Conservation (phyloP, 1,139 yeast genomes). For the Scheffersomyces illinoinensis region DNA sequence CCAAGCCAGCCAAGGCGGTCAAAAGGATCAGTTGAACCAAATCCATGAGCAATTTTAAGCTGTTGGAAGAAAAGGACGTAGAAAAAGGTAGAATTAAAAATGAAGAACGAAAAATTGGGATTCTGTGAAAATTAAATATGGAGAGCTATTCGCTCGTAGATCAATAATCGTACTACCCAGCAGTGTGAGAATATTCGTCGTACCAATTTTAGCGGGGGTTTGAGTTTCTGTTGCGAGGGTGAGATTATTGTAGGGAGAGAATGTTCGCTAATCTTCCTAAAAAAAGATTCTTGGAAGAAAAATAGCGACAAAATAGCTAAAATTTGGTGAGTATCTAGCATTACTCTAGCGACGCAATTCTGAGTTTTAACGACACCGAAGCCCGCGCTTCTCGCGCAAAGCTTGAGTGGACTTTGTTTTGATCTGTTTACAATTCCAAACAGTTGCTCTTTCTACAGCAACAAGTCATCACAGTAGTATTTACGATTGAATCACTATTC, state of each 20-base stretch:
- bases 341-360: no score
- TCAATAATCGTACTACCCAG: background rate
- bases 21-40: conserved; percentile 16
- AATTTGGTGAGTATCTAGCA: no score
- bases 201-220: background rate
- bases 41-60: conserved; percentile 15
- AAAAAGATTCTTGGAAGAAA: background rate
- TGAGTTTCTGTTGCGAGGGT: background rate
- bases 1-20: conserved; percentile 19
- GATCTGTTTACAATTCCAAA: background rate
- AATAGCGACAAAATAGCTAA: background rate
- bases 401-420: background rate
- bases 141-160: background rate
- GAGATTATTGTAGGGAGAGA: background rate
- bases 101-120: background rate
- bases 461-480: background rate
- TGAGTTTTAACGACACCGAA: background rate
- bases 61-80: background rate
- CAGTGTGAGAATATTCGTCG: background rate
- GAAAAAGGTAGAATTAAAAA: no score
- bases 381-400: background rate
- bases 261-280: background rate
- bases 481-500: background rate
- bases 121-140: background rate
- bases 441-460: background rate